These are phyloP conservation scores for Knufia fluminis DNA, from an alignment of 2,329 filamentous ascomycete species.

Conservation along the genomic window DNA sequence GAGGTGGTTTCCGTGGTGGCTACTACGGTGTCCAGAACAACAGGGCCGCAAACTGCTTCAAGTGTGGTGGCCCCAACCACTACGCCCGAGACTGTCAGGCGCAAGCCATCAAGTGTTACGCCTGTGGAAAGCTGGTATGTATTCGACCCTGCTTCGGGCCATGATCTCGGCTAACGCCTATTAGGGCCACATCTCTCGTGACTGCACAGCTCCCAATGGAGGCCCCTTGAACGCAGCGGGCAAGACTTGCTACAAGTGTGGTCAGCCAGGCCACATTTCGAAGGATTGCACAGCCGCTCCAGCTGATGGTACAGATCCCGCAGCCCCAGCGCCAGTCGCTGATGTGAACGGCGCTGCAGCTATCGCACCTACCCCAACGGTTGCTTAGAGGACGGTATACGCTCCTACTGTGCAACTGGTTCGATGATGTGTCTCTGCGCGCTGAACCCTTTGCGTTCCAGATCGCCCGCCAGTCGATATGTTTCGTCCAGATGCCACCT, in stretches of 20 bases:
- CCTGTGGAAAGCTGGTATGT: constrained; percentile 72
- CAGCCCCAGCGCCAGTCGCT: constrained; percentile 15
- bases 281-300: constrained; percentile 78
- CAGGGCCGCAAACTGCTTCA: constrained; percentile 58
- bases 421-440: background rate
- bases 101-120: constrained; percentile 97
- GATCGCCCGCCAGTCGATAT: too few relatives aligned
- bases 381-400: constrained; percentile 12
- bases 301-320: constrained; percentile 14
- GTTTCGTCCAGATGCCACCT: background rate
- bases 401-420: background rate
- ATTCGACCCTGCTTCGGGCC: background rate
- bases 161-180: constrained; percentile 13
- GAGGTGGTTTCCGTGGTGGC: constrained; percentile 60
- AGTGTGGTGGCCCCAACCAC: constrained; percentile 81
- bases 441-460: too few relatives aligned
- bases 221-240: constrained; percentile 90
- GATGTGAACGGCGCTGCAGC: constrained; percentile 14
- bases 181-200: constrained; percentile 74
- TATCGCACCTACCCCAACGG: constrained; percentile 15
- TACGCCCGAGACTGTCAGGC: constrained; percentile 98
- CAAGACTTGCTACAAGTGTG: constrained; percentile 98
- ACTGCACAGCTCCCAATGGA: constrained; percentile 95
- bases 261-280: constrained; percentile 90
- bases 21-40: constrained; percentile 45